Evolutionary conservation across 352 stramenopile genomes (phyloP).

Genomic region (Pythium phragmiticola): DNA sequence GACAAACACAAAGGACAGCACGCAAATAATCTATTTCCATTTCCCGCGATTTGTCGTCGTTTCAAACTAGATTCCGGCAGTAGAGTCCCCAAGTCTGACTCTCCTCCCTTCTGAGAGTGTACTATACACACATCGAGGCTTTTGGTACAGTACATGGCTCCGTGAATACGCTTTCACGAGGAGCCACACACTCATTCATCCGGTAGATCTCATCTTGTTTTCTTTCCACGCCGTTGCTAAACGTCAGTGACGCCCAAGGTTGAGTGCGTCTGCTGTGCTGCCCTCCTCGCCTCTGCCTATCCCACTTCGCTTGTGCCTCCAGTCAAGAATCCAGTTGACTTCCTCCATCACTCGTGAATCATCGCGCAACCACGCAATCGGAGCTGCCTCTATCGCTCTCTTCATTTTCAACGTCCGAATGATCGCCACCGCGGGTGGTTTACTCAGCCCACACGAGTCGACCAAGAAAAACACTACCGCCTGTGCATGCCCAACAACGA

Average conservation of each 20-base stretch:
- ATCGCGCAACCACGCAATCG: background rate
- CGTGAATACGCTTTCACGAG: too few relatives aligned
- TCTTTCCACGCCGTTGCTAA: background rate
- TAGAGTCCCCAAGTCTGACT: too few relatives aligned
- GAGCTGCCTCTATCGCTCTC: too few relatives aligned
- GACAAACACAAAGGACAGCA: too few relatives aligned
- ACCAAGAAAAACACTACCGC: background rate
- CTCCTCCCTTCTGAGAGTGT: too few relatives aligned
- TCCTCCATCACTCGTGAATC: background rate
- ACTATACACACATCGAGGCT: too few relatives aligned
- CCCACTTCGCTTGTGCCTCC: background rate
- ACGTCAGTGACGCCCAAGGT: background rate
- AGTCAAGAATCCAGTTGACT: background rate
- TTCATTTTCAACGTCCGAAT: background rate
- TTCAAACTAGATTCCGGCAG: too few relatives aligned
- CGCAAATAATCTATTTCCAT: too few relatives aligned
- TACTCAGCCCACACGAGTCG: slow-evolving; percentile 13
- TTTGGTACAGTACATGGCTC: too few relatives aligned
- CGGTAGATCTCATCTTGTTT: too few relatives aligned
- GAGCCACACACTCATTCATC: too few relatives aligned
- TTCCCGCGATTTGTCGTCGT: too few relatives aligned
- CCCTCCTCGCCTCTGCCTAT: background rate
- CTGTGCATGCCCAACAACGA: background rate
- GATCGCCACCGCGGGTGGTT: slow-evolving; percentile 4
- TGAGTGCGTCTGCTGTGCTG: background rate